phyloP scores from a whole-genome alignment of 495 filamentous ascomycete genomes.

The Hapsidospora chrysogenum region DNA sequence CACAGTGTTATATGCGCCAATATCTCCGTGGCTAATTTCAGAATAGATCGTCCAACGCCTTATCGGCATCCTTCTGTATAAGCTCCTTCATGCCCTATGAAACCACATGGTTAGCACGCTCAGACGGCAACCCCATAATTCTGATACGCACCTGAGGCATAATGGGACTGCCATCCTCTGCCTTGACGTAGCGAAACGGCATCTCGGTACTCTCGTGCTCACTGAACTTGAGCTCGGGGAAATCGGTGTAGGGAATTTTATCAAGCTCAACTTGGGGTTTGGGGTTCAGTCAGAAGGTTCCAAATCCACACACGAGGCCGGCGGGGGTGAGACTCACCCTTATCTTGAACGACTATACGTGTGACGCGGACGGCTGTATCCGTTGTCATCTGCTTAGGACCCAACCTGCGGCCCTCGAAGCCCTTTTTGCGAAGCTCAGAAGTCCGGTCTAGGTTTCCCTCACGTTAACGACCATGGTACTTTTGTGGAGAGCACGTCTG shows the following conservation, averaged over 20 bases:
- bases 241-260: slow-evolving; percentile 65
- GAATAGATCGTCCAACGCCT: slow-evolving; percentile 74
- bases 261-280: slow-evolving; percentile 57
- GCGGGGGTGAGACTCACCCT: slow-evolving; percentile 33
- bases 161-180: slow-evolving; percentile 52
- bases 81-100: slow-evolving; percentile 94
- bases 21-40: too few species aligned
- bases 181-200: slow-evolving; percentile 91
- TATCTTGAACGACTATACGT: slow-evolving; percentile 68
- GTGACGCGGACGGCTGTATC: slow-evolving; percentile 94
- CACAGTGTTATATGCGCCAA: too few species aligned
- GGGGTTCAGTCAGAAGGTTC: not conserved
- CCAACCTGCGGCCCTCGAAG: slow-evolving; percentile 72
- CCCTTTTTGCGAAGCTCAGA: slow-evolving; percentile 86
- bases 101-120: too few species aligned
- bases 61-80: slow-evolving; percentile 87
- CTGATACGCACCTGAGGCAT: slow-evolving; percentile 93
- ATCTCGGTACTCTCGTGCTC: slow-evolving; percentile 88
- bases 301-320: not conserved
- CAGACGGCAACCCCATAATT: too few species aligned
- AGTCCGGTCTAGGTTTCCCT: slow-evolving; percentile 89
- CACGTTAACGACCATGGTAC: too few species aligned
- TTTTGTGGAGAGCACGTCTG: too few species aligned
- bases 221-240: slow-evolving; percentile 76
- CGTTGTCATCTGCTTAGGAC: slow-evolving; percentile 94